Base-by-base conservation (phyloP, 1,139 yeast genomes). In the Kodamaea sp. region DNA sequence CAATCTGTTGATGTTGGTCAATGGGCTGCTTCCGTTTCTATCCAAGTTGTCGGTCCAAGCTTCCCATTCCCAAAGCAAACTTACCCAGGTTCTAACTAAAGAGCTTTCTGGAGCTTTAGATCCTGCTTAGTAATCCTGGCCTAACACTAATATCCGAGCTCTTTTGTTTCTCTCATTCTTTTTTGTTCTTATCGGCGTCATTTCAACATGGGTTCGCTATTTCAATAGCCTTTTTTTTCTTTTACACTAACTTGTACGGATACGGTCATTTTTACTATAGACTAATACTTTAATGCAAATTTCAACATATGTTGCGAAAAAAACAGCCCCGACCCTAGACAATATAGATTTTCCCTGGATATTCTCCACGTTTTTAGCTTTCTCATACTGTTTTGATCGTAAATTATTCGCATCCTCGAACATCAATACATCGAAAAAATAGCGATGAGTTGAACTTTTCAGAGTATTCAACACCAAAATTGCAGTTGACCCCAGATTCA, bases 31-130 rank as follows among this genome's bases (percentile, higher is more conserved):
- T 75, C 88, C 46, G 67, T 86, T 51, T 86, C 96, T 37, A 83
- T 92, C 59, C 96, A 89, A 73, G 85, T 86, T 64, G 77, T 86
- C 48, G 98, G 99, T 38, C 96, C 98, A 35, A 74, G 95, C 35
- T 92, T 81, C 80, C 97, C 97, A 48, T 76, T 79, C 73, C 85
- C 87, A 46, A 82, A 83, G 69, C 77, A 78, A 63, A 48, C 78
- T 34, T 81, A 78, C 63, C 46, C 70, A 33, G 57, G 58, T 38
- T 22, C 34, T 29, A 26, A 32, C 25, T 32, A 29, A 15, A 15
- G 11, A 9, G 21, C 9, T 6, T 6, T 7, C 21, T 9, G 8
- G 6, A 18, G 21, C 8, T 9, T 9, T 18, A 18, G 8, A n/a
- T n/a, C n/a, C n/a, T n/a, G n/a, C n/a, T n/a, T n/a, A n/a, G n/a